A percentile compares a stretch with the other conserved stretches of the same genome.
These are phyloP conservation scores for Solanum bulbocastanum DNA, from an alignment of 257 asterid species.

Conservation along the genomic window DNA sequence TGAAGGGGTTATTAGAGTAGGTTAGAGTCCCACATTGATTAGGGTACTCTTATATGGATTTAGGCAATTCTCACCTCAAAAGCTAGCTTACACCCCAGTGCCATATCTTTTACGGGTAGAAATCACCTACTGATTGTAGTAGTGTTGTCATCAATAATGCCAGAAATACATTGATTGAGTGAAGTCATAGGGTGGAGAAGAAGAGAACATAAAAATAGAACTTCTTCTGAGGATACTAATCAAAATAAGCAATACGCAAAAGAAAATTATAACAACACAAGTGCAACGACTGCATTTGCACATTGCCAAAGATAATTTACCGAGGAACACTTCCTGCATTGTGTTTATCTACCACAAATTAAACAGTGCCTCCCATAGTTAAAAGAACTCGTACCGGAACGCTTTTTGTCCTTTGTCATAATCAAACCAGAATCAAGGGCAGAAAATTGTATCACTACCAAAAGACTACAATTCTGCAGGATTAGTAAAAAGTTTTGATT, in stretches of 20 bases:
- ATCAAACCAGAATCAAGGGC: not conserved
- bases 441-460: not conserved
- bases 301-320: not conserved
- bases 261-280: not conserved
- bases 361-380: not conserved
- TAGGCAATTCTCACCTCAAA: not conserved
- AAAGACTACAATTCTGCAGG: not conserved
- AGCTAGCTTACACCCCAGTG: not conserved
- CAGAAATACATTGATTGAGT: not conserved
- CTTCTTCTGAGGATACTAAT: not conserved
- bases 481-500: slow-evolving; percentile 8
- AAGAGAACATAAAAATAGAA: not conserved
- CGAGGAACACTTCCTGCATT: not conserved
- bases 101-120: not conserved
- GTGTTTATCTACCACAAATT: not conserved
- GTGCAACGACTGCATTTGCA: not conserved
- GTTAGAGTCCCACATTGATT: not conserved
- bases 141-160: not conserved
- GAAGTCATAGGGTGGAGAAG: not conserved
- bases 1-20: not conserved
- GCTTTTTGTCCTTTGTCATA: not conserved
- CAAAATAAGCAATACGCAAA: not conserved
- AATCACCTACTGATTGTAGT: not conserved
- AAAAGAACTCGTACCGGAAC: not conserved
- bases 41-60: not conserved